A percentile compares a stretch with the other conserved stretches of the same genome.
phyloP scores from a whole-genome alignment of 2,329 filamentous ascomycete species.

The Colletotrichum truncatum region DNA sequence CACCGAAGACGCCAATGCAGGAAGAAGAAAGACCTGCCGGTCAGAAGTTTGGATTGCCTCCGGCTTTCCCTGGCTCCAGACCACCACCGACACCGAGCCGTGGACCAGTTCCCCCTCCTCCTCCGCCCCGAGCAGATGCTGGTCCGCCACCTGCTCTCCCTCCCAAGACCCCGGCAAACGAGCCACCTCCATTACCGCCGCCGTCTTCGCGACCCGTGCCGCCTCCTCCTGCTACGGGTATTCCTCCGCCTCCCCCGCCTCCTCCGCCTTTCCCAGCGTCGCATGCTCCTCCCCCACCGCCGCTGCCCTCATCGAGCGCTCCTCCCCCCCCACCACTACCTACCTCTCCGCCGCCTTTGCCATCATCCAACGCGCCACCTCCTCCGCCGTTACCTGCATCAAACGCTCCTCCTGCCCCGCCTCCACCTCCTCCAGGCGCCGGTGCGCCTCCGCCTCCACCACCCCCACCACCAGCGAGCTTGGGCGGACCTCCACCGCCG shows the following conservation, averaged over 20 bases:
- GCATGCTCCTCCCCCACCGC: constrained; percentile 44
- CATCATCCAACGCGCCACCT: constrained; percentile 34
- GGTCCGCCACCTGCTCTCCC: constrained; percentile 54
- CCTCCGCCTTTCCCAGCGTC: constrained; percentile 44
- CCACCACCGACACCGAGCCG: constrained; percentile 81
- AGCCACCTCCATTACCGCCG: constrained; percentile 60
- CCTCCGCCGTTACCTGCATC: constrained; percentile 47
- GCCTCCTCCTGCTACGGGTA: constrained; percentile 56
- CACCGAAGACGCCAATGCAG: constrained; percentile 76
- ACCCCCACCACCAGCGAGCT: constrained; percentile 44
- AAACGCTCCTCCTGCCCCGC: constrained; percentile 43
- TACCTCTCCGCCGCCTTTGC: constrained; percentile 33
- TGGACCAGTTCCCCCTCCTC: constrained; percentile 76
- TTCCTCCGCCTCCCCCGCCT: constrained; percentile 48
- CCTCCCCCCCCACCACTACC: constrained; percentile 48
- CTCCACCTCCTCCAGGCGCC: constrained; percentile 50
- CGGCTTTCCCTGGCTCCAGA: constrained; percentile 75
- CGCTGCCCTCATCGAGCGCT: constrained; percentile 34
- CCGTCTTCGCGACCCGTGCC: constrained; percentile 61
- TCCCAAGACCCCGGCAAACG: constrained; percentile 55
- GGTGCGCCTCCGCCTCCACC: constrained; percentile 46
- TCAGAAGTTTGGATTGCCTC: constrained; percentile 79
- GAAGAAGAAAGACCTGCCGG: constrained; percentile 63
- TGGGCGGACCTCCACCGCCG: constrained; percentile 57
- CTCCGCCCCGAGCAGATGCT: constrained; percentile 54